These are phyloP conservation scores for Euphorbia corollata DNA, from an alignment of 441 rosid genomes.

Conservation along the genomic window DNA sequence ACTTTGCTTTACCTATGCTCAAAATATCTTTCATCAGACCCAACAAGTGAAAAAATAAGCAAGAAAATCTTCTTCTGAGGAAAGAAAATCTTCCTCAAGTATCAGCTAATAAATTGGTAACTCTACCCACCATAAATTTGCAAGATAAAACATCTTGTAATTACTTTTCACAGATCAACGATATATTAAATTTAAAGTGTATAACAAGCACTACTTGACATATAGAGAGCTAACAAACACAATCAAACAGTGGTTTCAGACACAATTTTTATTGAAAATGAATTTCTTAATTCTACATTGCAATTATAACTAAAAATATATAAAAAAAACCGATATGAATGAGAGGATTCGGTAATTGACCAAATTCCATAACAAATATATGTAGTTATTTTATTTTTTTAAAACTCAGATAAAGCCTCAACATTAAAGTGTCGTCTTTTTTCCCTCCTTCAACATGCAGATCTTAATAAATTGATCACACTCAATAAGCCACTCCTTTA, in stretches of 20 bases:
- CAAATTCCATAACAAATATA: neutral
- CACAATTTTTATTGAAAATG: too few species aligned
- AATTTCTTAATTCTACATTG: too few species aligned
- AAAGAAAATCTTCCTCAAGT: too few species aligned
- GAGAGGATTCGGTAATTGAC: neutral
- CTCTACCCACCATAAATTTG: too few species aligned
- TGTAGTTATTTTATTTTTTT: neutral
- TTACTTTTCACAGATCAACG: too few species aligned
- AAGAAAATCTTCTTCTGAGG: neutral
- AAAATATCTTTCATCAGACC: neutral
- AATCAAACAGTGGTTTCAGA: neutral
- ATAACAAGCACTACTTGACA: too few species aligned
- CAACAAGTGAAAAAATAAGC: neutral
- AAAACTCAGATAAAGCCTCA: slow-evolving; percentile 5
- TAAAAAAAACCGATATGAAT: neutral
- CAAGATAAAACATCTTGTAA: too few species aligned
- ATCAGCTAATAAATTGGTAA: too few species aligned
- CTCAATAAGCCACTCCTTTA: neutral
- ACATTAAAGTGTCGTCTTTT: too few species aligned
- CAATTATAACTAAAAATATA: neutral
- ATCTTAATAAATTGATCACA: neutral
- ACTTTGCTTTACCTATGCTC: slow-evolving; percentile 4
- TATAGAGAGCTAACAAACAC: too few species aligned
- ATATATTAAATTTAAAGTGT: too few species aligned
- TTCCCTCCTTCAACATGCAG: neutral